Evolutionary conservation across 768 basidiomycete genomes (phyloP).

Genomic region (Coprinopsis marcescibilis): DNA sequence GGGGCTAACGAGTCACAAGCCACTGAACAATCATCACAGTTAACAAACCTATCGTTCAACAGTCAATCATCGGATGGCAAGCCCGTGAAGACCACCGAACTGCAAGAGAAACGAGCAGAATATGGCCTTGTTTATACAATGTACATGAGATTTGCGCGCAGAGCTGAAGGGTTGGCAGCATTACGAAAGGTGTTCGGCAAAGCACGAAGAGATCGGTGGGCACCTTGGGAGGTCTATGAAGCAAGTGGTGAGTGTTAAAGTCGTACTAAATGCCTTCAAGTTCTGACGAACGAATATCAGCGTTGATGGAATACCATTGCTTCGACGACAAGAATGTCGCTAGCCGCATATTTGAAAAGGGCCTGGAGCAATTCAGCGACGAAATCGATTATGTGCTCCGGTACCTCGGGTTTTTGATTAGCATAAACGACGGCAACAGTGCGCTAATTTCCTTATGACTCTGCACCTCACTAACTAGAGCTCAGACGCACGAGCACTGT

Average conservation of each 20-base stretch:
- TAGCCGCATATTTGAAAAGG: constrained; percentile 90
- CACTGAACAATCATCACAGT: constrained; percentile 14
- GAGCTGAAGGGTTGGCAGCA: constrained; percentile 82
- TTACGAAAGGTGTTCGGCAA: constrained; percentile 74
- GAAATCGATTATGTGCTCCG: constrained; percentile 82
- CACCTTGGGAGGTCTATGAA: constrained; percentile 91
- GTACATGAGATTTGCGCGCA: constrained; percentile 89
- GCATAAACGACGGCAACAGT: constrained; percentile 95
- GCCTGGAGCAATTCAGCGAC: constrained; percentile 75
- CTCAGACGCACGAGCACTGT: constrained; percentile 90
- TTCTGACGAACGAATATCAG: constrained; percentile 32
- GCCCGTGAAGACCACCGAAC: constrained; percentile 47
- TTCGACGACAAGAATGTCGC: constrained; percentile 74
- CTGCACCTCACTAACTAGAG: constrained; percentile 10
- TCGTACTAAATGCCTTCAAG: neutral
- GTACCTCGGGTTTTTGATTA: constrained; percentile 90
- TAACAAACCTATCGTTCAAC: constrained; percentile 39
- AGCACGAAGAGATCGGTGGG: constrained; percentile 70
- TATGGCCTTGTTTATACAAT: constrained; percentile 79
- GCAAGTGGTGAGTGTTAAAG: constrained; percentile 59
- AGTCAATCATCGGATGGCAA: constrained; percentile 50
- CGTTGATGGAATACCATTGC: constrained; percentile 93
- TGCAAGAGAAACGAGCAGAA: constrained; percentile 55
- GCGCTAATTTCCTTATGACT: constrained; percentile 21
- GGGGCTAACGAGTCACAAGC: neutral